Percentiles rank a stretch among this genome's conserved stretches.
phyloP scores from a whole-genome alignment of 106 monocot genomes.

The Acanthochlamys bracteata region DNA sequence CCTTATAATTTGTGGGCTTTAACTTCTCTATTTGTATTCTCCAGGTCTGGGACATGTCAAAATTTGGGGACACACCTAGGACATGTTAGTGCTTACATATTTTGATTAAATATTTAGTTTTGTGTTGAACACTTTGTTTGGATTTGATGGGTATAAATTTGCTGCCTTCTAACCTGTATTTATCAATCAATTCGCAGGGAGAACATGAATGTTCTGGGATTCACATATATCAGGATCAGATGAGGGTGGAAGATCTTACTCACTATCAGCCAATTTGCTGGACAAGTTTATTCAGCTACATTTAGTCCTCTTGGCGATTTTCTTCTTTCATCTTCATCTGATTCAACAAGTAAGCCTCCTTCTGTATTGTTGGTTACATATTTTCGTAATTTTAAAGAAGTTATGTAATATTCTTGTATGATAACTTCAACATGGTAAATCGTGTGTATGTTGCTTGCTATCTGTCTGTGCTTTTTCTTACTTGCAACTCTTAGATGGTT shows the following conservation, averaged over 20 bases:
- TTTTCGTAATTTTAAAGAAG: not conserved
- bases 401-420: not conserved
- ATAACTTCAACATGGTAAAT: not conserved
- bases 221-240: slow-evolving; percentile 40
- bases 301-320: slow-evolving; percentile 88
- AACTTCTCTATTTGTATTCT: not conserved
- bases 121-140: not conserved
- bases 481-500: no score
- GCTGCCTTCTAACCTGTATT: not conserved
- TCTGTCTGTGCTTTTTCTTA: no score
- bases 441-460: not conserved
- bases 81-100: slow-evolving; percentile 33
- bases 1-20: not conserved
- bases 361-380: not conserved
- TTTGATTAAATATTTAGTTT: no score
- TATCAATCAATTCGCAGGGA: slow-evolving; percentile 49
- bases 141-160: not conserved
- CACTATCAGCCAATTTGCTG: slow-evolving; percentile 86
- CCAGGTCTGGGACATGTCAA: slow-evolving; percentile 98
- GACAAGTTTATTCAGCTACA: slow-evolving; percentile 79
- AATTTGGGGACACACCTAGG: slow-evolving; percentile 53
- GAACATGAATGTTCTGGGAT: slow-evolving; percentile 39
- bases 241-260: slow-evolving; percentile 55
- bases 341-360: slow-evolving; percentile 65
- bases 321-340: slow-evolving; percentile 88